A percentile compares a stretch with the other conserved stretches of the same genome.
Evolutionary conservation across 2,329 filamentous ascomycete species (phyloP).

Genomic region (Magnaporthiopsis incrustans): DNA sequence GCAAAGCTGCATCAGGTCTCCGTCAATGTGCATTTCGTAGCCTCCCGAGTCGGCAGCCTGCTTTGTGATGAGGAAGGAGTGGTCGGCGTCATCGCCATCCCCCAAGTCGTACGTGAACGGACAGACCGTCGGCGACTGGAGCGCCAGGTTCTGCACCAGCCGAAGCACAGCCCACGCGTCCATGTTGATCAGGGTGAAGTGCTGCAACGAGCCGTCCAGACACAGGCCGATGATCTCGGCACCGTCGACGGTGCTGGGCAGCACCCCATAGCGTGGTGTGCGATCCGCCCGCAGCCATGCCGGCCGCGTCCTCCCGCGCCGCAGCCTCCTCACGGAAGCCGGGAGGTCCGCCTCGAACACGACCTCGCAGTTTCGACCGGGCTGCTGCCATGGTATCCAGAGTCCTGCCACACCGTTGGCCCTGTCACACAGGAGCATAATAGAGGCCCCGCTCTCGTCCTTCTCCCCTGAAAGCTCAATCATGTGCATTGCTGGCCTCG

Average conservation of each 20-base stretch:
- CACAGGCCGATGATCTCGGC: conserved; percentile 55
- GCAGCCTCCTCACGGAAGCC: conserved; percentile 48
- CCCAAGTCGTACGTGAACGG: conserved; percentile 32
- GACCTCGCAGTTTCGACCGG: conserved; percentile 32
- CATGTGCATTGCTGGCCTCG: conserved; percentile 36
- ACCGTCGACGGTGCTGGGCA: conserved; percentile 34
- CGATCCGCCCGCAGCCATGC: conserved; percentile 34
- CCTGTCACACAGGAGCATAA: conserved; percentile 3
- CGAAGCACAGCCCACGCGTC: conserved; percentile 60
- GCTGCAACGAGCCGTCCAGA: conserved; percentile 61
- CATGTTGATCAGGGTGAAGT: conserved; percentile 58
- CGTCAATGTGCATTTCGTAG: conserved; percentile 55
- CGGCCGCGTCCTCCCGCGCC: conserved; percentile 43
- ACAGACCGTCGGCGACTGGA: conserved; percentile 37
- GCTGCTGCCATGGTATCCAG: conserved; percentile 38
- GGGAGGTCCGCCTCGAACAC: conserved; percentile 51
- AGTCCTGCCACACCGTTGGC: conserved; percentile 35
- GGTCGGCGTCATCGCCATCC: conserved; percentile 11
- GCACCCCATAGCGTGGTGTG: conserved; percentile 30
- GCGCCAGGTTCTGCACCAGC: conserved; percentile 63
- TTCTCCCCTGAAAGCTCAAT: conserved; percentile 33
- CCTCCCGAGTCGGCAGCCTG: conserved; percentile 33
- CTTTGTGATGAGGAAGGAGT: conserved; percentile 8
- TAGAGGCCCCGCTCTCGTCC: conserved; percentile 12
- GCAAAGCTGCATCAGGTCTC: conserved; percentile 53